Percentiles rank a stretch among this genome's conserved stretches.
Conservation (phyloP, 1,139 yeast genomes). For the Saccharomyces hybrid region DNA sequence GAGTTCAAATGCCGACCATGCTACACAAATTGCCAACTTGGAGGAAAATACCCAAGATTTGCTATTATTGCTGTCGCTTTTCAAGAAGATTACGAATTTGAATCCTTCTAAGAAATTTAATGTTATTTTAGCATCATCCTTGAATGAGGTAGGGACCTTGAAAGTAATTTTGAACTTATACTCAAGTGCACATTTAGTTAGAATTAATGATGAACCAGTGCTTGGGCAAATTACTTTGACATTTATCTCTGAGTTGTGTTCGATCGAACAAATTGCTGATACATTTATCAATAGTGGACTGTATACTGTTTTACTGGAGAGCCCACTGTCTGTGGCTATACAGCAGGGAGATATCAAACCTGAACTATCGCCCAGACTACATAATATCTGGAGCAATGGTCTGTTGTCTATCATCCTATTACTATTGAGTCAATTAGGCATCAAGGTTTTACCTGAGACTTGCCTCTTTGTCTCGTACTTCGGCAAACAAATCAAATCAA, state of each 20-base stretch:
- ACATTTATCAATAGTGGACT: slow-evolving; percentile 58
- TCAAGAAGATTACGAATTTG: slow-evolving; percentile 49
- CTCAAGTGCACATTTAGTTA: slow-evolving; percentile 59
- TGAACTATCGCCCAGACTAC: slow-evolving; percentile 46
- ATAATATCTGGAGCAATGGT: slow-evolving; percentile 77
- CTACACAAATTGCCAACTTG: slow-evolving; percentile 22
- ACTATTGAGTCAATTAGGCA: slow-evolving; percentile 57
- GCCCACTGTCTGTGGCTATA: slow-evolving; percentile 61
- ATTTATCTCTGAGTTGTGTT: slow-evolving; percentile 62
- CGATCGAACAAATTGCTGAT: slow-evolving; percentile 58
- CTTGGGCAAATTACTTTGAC: slow-evolving; percentile 69
- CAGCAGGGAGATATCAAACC: slow-evolving; percentile 59
- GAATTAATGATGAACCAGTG: slow-evolving; percentile 53
- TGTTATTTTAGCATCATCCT: slow-evolving; percentile 44
- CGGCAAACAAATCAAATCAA: slow-evolving; percentile 54
- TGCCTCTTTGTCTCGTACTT: slow-evolving; percentile 59
- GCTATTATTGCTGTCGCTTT: slow-evolving; percentile 52
- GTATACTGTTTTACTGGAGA: slow-evolving; percentile 62
- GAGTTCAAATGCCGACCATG: slow-evolving; percentile 25
- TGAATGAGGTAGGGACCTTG: slow-evolving; percentile 55
- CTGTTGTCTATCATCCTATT: slow-evolving; percentile 60
- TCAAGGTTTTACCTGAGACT: slow-evolving; percentile 55
- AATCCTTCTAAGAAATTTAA: slow-evolving; percentile 46
- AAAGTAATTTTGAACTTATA: slow-evolving; percentile 58
- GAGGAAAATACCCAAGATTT: slow-evolving; percentile 56